phyloP scores from a whole-genome alignment of 306 rosid genomes.

The Pterocarpus santalinus region DNA sequence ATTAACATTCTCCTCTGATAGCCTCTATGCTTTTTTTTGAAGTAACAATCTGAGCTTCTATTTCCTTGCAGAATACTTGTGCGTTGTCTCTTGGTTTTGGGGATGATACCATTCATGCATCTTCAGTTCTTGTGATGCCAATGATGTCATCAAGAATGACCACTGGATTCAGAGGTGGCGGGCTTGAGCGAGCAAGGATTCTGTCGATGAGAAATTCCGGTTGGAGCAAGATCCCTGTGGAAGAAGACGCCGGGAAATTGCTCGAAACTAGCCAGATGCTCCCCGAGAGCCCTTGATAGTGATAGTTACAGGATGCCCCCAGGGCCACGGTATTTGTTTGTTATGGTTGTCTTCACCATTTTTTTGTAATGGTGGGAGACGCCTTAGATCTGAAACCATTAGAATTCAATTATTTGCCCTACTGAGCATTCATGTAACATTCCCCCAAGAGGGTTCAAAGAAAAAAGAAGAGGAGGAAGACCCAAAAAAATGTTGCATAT shows the following conservation, averaged over 20 bases:
- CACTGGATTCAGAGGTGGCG: constrained; percentile 82
- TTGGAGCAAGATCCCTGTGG: constrained; percentile 70
- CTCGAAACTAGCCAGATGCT: constrained; percentile 49
- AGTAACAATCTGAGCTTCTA: constrained; percentile 29
- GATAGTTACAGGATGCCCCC: constrained; percentile 43
- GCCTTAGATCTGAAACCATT: not conserved
- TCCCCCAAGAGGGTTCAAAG: no score
- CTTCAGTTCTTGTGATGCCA: constrained; percentile 95
- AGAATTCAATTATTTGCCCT: constrained; percentile 13
- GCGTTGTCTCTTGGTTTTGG: constrained; percentile 85
- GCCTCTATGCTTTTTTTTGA: not conserved
- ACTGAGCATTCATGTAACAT: constrained; percentile 10
- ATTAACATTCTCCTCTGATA: constrained; percentile 2
- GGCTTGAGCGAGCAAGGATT: constrained; percentile 68
- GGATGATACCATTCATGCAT: constrained; percentile 89
- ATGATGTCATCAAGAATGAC: constrained; percentile 96
- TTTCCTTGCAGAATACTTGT: constrained; percentile 70
- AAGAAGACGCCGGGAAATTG: constrained; percentile 69
- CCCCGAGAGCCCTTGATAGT: constrained; percentile 58
- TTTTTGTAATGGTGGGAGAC: not conserved
- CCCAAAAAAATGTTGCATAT: constrained; percentile 9
- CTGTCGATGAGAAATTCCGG: constrained; percentile 72
- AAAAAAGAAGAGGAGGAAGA: not conserved
- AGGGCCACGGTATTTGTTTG: constrained; percentile 2
- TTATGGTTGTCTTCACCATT: not conserved